A percentile compares a stretch with the other conserved stretches of the same genome.
Evolutionary conservation across 73 alveolate species (phyloP).

Genomic region (Stentor roeselii): DNA sequence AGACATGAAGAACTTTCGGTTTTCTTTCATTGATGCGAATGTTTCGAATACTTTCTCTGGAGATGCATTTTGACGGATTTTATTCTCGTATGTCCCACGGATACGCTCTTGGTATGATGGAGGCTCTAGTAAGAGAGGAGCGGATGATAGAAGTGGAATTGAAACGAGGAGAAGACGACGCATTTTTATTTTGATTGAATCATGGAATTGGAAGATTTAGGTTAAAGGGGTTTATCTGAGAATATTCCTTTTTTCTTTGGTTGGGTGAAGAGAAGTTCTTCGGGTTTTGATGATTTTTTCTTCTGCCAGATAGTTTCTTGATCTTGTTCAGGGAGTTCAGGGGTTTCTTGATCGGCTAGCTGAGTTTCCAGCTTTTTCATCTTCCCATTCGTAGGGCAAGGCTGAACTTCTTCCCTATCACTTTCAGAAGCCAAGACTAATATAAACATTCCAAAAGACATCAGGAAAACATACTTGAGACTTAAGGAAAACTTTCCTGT

Average conservation of each 20-base stretch:
- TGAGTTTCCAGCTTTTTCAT: conserved; percentile 10
- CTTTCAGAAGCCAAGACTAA: not conserved
- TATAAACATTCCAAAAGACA: conserved; percentile 8
- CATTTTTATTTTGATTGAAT: not conserved
- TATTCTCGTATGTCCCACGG: conserved; percentile 73
- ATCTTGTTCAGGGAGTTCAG: too few relatives aligned
- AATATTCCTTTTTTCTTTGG: too few relatives aligned
- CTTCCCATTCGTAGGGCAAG: not conserved
- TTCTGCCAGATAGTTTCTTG: too few relatives aligned
- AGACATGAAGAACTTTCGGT: conserved; percentile 50
- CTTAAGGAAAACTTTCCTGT: conserved; percentile 47
- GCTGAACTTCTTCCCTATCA: not conserved
- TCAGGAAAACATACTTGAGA: conserved; percentile 37
- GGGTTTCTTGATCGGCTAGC: too few relatives aligned
- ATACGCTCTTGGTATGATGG: conserved; percentile 59
- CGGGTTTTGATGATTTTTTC: too few relatives aligned
- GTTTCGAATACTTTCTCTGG: conserved; percentile 77
- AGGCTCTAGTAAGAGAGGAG: not conserved
- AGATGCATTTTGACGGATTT: conserved; percentile 56
- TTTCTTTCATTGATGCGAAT: conserved; percentile 55
- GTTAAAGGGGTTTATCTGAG: too few relatives aligned
- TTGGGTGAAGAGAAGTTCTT: too few relatives aligned
- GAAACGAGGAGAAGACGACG: not conserved
- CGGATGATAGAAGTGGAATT: not conserved
- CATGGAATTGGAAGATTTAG: too few relatives aligned